These are phyloP conservation scores for Tritrichomonas musculus DNA, from an alignment of 208 protist species.

Conservation along the genomic window DNA sequence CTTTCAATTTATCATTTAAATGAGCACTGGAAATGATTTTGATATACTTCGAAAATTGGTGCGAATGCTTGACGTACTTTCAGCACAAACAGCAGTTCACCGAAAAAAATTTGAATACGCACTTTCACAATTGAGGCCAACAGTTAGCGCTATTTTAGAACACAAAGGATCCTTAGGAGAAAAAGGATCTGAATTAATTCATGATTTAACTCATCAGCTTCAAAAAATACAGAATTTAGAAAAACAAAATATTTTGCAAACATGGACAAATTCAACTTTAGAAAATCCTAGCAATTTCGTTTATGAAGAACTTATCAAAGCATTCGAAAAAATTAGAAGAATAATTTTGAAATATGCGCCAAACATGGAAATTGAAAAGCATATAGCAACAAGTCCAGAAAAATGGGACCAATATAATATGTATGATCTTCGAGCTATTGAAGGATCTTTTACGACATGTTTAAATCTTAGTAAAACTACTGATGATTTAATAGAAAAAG, in stretches of 20 bases:
- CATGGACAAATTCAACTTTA: neutral
- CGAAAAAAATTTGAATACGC: conserved; percentile 29
- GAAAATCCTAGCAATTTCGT: conserved; percentile 5
- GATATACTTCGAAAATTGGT: no score
- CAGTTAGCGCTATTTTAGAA: no score
- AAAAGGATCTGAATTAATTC: no score
- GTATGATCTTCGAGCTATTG: neutral
- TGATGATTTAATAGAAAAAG: neutral
- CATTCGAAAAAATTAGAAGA: neutral
- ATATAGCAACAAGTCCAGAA: neutral
- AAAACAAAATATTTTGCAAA: conserved; percentile 15
- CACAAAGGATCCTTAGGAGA: no score
- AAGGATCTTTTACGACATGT: neutral
- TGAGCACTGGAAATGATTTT: no score
- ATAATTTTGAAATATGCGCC: neutral
- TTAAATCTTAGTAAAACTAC: neutral
- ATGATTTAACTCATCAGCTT: neutral
- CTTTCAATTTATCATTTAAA: no score
- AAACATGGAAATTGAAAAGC: no score
- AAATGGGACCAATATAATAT: conserved; percentile 17
- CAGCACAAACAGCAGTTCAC: neutral
- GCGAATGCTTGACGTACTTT: neutral
- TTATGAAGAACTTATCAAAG: neutral
- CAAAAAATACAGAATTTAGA: neutral
- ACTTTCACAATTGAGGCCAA: no score